A percentile compares a stretch with the other conserved stretches of the same genome.
Conservation (phyloP, 2,329 filamentous ascomycete genomes). For the Lecanoromycetidae sp. region DNA sequence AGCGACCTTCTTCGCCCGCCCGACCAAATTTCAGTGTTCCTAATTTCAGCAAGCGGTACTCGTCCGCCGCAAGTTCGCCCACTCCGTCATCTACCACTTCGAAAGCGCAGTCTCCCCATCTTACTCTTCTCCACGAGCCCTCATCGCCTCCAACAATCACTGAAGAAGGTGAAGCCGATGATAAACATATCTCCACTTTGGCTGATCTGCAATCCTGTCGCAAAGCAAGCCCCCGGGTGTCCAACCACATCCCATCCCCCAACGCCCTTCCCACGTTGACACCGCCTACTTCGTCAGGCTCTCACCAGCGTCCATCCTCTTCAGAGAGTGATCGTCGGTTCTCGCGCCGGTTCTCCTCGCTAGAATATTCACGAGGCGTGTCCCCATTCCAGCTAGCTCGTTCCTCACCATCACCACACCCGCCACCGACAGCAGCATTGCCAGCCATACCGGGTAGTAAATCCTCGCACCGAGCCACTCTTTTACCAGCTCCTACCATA, state of each 20-base stretch:
- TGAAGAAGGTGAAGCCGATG: background rate
- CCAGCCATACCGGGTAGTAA: slow-evolving; percentile 11
- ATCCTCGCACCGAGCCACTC: background rate
- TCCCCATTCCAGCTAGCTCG: slow-evolving; percentile 7
- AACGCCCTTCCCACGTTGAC: background rate
- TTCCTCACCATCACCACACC: slow-evolving; percentile 13
- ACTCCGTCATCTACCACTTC: background rate
- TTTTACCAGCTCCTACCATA: background rate
- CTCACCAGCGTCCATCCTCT: slow-evolving; percentile 1
- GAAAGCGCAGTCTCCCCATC: slow-evolving; percentile 1
- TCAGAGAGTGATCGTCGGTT: slow-evolving; percentile 7
- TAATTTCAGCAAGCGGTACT: slow-evolving; percentile 17
- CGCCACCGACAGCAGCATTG: slow-evolving; percentile 15
- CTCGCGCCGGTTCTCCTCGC: slow-evolving; percentile 16
- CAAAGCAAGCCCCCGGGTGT: background rate
- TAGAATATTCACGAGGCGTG: slow-evolving; percentile 16
- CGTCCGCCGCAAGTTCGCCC: slow-evolving; percentile 7
- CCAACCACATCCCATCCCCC: background rate
- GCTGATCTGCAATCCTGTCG: background rate
- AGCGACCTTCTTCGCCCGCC: slow-evolving; percentile 7
- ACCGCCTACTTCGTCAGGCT: slow-evolving; percentile 9
- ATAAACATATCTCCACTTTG: background rate
- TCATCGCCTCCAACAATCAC: slow-evolving; percentile 1
- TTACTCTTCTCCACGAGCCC: background rate
- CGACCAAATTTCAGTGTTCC: slow-evolving; percentile 18